Evolutionary conservation across 139 green algal genomes (phyloP), one percentile per base, ranked within the genome.

Genomic region (Parachlorella kessleri): DNA sequence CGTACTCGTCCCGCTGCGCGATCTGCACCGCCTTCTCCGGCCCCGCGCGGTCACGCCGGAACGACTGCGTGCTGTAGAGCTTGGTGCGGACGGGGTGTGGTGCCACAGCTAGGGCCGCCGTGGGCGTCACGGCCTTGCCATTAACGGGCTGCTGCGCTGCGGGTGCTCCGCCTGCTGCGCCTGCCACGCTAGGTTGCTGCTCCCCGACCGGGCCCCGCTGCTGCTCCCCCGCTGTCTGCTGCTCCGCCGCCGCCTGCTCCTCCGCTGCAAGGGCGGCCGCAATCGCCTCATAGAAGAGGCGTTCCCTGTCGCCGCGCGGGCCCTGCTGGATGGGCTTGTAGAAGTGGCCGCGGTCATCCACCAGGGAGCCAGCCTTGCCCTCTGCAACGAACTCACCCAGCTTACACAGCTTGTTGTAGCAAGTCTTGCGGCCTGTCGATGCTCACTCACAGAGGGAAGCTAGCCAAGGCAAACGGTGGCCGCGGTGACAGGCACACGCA

Each of bases 241-340:
- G 10, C 40, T 30, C 28, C 18, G 4, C 26, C 10, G 40, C 69
- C 41, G 69, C 40, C 3, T 23, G 26, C 66, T 66, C 32, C 70
- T 88, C 75, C 1, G n/a, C 55, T 6, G n/a, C 72, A 68, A 75
- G 66, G 30, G 39, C 26, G 6, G 69, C 72, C 7, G 79, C 73
- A 4, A 90, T 48, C 9, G 37, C 18, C 69, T 82, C 54, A 64
- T 94, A 93, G 41, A 93, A 93, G 3, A 76, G 66, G 2, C 72
- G 80, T 66, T 94, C 90, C 0, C 90, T 78, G 6, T 86, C 76
- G 28, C 86, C 88, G 2, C 90, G 67, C 5, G 86, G 88, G 10
- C 88, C 90, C 21, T 37, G 70, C 81, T 93, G 79, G n/a, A 93
- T 75, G 35, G 87, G 90, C 78, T 94, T 94, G 77, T 93, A 92